Conservation (phyloP, 805 yeast species). For the Candida boleticola region DNA sequence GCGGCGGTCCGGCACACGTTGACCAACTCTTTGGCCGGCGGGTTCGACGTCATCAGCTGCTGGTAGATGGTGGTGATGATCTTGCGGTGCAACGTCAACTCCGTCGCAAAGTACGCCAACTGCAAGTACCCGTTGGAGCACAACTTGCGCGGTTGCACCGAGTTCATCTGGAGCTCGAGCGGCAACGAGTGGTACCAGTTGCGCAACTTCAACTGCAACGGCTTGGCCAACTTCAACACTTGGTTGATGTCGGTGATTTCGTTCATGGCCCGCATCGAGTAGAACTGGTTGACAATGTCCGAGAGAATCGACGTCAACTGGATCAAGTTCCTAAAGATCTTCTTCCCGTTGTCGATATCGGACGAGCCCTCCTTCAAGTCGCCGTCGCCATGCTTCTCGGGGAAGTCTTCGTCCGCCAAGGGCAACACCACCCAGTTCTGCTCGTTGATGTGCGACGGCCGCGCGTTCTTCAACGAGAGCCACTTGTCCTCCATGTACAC, state of each 20-base stretch:
- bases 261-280: constrained; percentile 64
- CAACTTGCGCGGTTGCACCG: constrained; percentile 57
- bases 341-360: constrained; percentile 69
- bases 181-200: constrained; percentile 79
- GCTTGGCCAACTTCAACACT: constrained; percentile 75
- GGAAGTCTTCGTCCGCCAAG: constrained; percentile 74
- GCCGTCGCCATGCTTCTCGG: constrained; percentile 60
- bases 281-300: constrained; percentile 70
- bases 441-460: constrained; percentile 79
- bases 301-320: constrained; percentile 65
- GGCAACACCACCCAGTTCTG: constrained; percentile 77
- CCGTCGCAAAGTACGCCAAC: constrained; percentile 85
- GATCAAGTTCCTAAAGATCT: constrained; percentile 65
- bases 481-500: constrained; percentile 91
- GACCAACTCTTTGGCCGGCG: constrained; percentile 35
- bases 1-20: constrained; percentile 84
- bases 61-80: constrained; percentile 56
- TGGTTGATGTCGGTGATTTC: constrained; percentile 59
- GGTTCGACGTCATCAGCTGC: constrained; percentile 29
- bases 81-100: constrained; percentile 78
- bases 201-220: constrained; percentile 66
- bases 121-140: constrained; percentile 79
- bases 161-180: constrained; percentile 57
- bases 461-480: constrained; percentile 75
- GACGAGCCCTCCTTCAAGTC: constrained; percentile 56